Percentiles rank a stretch among this genome's conserved stretches.
phyloP scores from a whole-genome alignment of 345 rosid species.

The Punica granatum region DNA sequence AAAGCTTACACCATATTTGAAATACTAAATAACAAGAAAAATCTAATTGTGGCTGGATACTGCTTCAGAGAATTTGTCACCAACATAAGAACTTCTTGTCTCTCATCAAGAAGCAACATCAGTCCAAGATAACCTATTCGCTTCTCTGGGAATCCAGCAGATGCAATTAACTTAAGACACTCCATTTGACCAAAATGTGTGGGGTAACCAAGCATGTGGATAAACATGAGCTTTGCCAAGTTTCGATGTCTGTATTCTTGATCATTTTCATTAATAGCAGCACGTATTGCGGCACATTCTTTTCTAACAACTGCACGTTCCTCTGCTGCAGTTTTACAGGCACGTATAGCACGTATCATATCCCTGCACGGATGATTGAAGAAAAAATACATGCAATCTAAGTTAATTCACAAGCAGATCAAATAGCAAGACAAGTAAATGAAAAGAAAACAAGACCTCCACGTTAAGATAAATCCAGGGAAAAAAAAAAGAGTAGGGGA shows the following conservation, averaged over 20 bases:
- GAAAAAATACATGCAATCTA: background rate
- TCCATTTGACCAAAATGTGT: slow-evolving; percentile 99
- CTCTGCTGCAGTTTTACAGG: slow-evolving; percentile 99
- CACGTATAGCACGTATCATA: slow-evolving; percentile 95
- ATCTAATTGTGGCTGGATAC: slow-evolving; percentile 50
- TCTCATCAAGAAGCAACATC: slow-evolving; percentile 98
- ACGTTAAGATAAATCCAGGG: background rate
- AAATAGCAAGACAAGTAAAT: background rate
- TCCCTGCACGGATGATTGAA: slow-evolving; percentile 54
- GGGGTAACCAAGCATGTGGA: slow-evolving; percentile 99
- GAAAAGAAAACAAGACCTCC: background rate
- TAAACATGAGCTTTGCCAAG: slow-evolving; percentile 99
- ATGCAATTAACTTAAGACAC: slow-evolving; percentile 90
- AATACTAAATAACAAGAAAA: background rate
- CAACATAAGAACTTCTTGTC: slow-evolving; percentile 98
- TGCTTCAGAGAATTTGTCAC: slow-evolving; percentile 98
- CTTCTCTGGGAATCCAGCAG: slow-evolving; percentile 97
- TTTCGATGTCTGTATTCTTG: slow-evolving; percentile 88
- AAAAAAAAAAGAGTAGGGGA: background rate
- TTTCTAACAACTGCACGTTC: slow-evolving; percentile 97
- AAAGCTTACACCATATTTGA: slow-evolving; percentile 3
- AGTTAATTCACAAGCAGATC: background rate
- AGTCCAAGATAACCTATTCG: slow-evolving; percentile 98
- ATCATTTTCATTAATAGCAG: slow-evolving; percentile 81
- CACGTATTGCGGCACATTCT: slow-evolving; percentile 96